Conservation (phyloP, 805 yeast genomes). For the Saccharomycopsis synnaedendra region DNA sequence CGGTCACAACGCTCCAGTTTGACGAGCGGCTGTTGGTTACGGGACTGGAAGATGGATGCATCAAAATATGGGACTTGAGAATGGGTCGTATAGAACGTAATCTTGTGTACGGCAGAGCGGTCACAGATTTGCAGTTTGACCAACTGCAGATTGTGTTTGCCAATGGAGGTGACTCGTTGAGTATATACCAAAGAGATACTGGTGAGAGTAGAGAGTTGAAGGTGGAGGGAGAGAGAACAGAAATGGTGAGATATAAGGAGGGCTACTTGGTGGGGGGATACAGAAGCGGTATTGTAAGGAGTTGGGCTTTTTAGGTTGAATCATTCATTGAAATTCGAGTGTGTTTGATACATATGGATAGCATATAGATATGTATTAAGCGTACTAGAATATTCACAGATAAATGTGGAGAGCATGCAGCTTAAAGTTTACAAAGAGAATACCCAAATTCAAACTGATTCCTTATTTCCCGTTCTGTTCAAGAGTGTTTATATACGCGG, state of each 20-base stretch:
- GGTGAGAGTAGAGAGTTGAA: conserved; percentile 42
- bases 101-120: conserved; percentile 47
- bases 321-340: background rate
- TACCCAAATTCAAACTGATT: background rate
- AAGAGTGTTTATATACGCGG: no score
- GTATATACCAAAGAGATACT: conserved; percentile 40
- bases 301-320: conserved; percentile 42
- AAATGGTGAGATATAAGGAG: conserved; percentile 40
- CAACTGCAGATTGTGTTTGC: conserved; percentile 42
- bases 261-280: conserved; percentile 62
- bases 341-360: background rate
- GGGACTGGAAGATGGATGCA: conserved; percentile 51
- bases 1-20: conserved; percentile 57
- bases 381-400: background rate
- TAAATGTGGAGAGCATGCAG: background rate
- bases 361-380: background rate
- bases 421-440: background rate
- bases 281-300: conserved; percentile 44
- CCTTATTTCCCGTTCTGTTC: no score
- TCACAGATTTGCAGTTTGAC: conserved; percentile 50
- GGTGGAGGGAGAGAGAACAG: conserved; percentile 26
- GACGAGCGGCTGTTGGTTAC: conserved; percentile 55
- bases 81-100: conserved; percentile 53
- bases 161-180: conserved; percentile 34
- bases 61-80: conserved; percentile 65